Percentiles rank a stretch among this genome's conserved stretches.
These are phyloP conservation scores for Leishmania tropica DNA, from an alignment of 208 protist genomes.

Conservation along the genomic window DNA sequence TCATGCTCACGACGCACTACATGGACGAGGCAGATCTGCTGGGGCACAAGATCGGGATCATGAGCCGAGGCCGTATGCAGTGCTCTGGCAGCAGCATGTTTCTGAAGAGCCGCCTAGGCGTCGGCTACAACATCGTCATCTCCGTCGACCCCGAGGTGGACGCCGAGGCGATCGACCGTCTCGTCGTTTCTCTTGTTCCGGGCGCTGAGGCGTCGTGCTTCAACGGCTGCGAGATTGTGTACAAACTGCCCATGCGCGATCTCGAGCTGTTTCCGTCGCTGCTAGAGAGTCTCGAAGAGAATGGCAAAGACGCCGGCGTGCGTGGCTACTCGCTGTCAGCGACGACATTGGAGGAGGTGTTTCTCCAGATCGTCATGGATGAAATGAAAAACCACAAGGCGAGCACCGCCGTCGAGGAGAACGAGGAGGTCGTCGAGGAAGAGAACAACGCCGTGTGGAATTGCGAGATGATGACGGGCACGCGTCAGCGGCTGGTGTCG, in stretches of 20 bases:
- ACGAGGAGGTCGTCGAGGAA: slow-evolving; percentile 31
- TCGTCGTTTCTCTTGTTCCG: slow-evolving; percentile 27
- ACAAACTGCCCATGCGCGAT: slow-evolving; percentile 45
- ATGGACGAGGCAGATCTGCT: slow-evolving; percentile 98
- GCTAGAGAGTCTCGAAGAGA: slow-evolving; percentile 44
- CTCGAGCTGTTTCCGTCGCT: slow-evolving; percentile 40
- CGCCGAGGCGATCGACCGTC: slow-evolving; percentile 18
- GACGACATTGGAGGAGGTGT: slow-evolving; percentile 82
- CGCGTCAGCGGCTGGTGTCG: slow-evolving; percentile 11
- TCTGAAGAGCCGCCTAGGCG: slow-evolving; percentile 50
- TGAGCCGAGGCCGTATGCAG: slow-evolving; percentile 63
- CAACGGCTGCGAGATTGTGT: slow-evolving; percentile 42
- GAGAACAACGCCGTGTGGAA: slow-evolving; percentile 23
- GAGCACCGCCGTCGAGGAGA: slow-evolving; percentile 7
- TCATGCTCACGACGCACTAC: slow-evolving; percentile 90
- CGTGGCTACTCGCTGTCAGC: slow-evolving; percentile 56
- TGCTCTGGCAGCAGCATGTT: slow-evolving; percentile 65
- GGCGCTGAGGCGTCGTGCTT: slow-evolving; percentile 29
- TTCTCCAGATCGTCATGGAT: slow-evolving; percentile 54
- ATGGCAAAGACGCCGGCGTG: slow-evolving; percentile 35
- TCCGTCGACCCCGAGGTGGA: slow-evolving; percentile 40
- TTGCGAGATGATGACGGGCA: slow-evolving; percentile 26
- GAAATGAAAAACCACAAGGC: slow-evolving; percentile 26
- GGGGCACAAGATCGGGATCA: slow-evolving; percentile 92
- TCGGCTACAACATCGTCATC: slow-evolving; percentile 59